Conservation (phyloP, 192 early-diverging fungal genomes). For the Lobosporangium transversale region DNA sequence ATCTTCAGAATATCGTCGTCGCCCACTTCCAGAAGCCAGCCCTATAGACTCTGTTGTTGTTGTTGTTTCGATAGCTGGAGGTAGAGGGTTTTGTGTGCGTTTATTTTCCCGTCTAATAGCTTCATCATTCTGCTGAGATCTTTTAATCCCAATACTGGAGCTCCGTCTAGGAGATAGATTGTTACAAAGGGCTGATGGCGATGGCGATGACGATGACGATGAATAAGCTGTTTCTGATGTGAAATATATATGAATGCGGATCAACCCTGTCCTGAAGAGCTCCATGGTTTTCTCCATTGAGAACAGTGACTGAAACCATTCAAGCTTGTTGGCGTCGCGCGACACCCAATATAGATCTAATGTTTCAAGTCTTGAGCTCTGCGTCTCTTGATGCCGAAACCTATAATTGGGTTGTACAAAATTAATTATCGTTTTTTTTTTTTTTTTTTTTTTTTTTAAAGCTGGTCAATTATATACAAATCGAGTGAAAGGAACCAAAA, state of each 20-base stretch:
- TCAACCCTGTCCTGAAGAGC: slow-evolving; percentile 47
- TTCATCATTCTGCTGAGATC: background rate
- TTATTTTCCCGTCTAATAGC: no score
- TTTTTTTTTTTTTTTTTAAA: background rate
- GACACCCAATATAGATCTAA: slow-evolving; percentile 49
- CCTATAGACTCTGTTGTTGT: background rate
- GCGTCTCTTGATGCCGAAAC: slow-evolving; percentile 54
- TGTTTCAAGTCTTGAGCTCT: slow-evolving; percentile 40
- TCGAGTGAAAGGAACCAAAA: background rate
- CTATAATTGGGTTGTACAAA: slow-evolving; percentile 6
- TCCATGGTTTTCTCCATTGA: slow-evolving; percentile 50
- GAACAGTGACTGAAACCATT: slow-evolving; percentile 46
- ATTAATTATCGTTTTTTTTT: background rate
- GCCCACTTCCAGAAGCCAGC: no score
- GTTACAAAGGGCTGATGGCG: background rate
- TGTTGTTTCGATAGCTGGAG: no score
- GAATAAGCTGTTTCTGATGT: no score
- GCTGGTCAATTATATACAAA: no score
- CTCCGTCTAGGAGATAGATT: background rate
- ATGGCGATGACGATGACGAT: slow-evolving; percentile 7
- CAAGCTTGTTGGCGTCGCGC: slow-evolving; percentile 45
- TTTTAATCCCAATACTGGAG: slow-evolving; percentile 16
- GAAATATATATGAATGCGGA: slow-evolving; percentile 51
- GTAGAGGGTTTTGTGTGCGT: background rate
- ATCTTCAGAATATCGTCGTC: slow-evolving; percentile 38